Percentiles rank a stretch among this genome's conserved stretches.
Evolutionary conservation across 306 rosid genomes (phyloP).

Genomic region (Adenanthera pavonina): DNA sequence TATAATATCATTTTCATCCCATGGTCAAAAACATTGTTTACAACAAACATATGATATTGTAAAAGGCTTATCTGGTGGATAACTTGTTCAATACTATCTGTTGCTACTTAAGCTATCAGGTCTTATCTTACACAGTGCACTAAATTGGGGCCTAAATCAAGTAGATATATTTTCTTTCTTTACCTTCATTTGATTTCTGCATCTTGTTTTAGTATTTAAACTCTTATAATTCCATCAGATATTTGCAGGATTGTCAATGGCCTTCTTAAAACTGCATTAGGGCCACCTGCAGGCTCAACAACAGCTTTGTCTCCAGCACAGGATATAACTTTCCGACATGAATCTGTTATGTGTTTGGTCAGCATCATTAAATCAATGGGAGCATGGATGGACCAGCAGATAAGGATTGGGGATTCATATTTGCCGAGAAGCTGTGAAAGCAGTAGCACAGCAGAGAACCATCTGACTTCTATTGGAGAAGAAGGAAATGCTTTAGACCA

Average conservation of each 20-base stretch:
- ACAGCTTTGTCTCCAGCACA: constrained; percentile 89
- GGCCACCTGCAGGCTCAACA: constrained; percentile 95
- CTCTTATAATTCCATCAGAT: constrained; percentile 83
- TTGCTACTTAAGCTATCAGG: not conserved
- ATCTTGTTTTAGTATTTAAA: constrained; percentile 65
- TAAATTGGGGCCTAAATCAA: not conserved
- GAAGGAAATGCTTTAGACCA: constrained; percentile 78
- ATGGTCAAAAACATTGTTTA: not conserved
- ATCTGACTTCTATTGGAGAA: constrained; percentile 63
- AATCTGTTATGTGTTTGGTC: constrained; percentile 93
- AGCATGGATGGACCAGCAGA: constrained; percentile 96
- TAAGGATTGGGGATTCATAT: constrained; percentile 68
- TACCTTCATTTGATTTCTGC: constrained; percentile 39
- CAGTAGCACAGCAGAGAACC: constrained; percentile 61
- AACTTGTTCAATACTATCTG: not conserved
- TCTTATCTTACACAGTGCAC: not conserved
- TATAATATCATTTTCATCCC: not conserved
- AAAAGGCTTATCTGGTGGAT: not conserved
- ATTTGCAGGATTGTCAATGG: constrained; percentile 99
- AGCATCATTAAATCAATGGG: constrained; percentile 96
- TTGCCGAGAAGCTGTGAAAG: constrained; percentile 64
- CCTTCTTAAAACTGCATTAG: constrained; percentile 97
- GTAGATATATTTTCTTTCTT: constrained; percentile 28
- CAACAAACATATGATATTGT: not conserved
- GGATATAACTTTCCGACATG: constrained; percentile 93